A percentile compares a stretch with the other conserved stretches of the same genome.
phyloP scores from a whole-genome alignment of 2,329 filamentous ascomycete species.

The Mycocentrospora acerina region DNA sequence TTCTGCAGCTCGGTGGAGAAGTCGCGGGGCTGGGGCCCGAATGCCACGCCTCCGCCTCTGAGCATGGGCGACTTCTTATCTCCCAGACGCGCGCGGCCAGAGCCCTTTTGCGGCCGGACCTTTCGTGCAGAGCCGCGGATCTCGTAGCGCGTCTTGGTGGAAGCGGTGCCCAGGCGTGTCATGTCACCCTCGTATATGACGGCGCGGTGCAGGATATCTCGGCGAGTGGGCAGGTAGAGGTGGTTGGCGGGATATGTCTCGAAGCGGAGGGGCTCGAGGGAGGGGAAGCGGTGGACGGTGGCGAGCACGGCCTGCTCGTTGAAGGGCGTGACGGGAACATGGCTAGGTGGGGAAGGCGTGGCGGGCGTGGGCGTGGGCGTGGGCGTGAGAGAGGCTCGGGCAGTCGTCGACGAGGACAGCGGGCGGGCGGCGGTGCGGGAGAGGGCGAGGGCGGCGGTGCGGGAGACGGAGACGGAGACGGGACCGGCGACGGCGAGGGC shows the following conservation, averaged over 20 bases:
- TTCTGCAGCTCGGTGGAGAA: constrained; percentile 80
- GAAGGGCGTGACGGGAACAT: constrained; percentile 35
- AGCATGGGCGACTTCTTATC: constrained; percentile 79
- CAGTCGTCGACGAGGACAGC: too few species aligned
- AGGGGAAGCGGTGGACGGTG: constrained; percentile 88
- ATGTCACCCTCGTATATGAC: constrained; percentile 90
- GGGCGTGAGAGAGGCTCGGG: too few species aligned
- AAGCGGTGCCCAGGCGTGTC: constrained; percentile 75
- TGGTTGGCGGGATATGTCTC: constrained; percentile 79
- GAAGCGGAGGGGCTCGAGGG: constrained; percentile 78
- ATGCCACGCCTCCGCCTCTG: constrained; percentile 80
- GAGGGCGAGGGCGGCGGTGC: constrained; percentile 46
- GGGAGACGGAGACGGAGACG: constrained; percentile 55
- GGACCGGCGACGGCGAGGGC: constrained; percentile 49
- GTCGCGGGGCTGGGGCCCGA: constrained; percentile 89
- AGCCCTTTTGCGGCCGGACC: constrained; percentile 83
- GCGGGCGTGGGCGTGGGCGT: too few species aligned
- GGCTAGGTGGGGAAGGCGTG: constrained; percentile 27
- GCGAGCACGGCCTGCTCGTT: constrained; percentile 64
- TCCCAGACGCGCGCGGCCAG: constrained; percentile 76
- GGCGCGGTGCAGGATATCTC: constrained; percentile 89
- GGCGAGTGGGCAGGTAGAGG: constrained; percentile 81
- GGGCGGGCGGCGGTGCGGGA: too few species aligned
- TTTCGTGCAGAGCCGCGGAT: constrained; percentile 83
- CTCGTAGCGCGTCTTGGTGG: constrained; percentile 61